phyloP scores from a whole-genome alignment of 164 flowering plant genomes.

The Dillenia turbinata region DNA sequence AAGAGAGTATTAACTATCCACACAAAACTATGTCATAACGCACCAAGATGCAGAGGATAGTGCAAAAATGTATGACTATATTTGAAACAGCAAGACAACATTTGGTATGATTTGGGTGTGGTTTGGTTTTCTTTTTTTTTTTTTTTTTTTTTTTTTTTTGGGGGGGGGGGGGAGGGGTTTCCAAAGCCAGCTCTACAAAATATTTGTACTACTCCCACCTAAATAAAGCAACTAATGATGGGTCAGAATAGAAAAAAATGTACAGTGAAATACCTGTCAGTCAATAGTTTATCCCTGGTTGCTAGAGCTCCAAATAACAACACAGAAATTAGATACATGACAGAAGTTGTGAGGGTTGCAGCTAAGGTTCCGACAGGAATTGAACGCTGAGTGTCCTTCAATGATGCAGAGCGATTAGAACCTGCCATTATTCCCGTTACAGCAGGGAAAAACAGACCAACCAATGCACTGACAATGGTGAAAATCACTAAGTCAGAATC shows the following conservation, averaged over 20 bases:
- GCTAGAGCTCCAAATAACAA: slow-evolving; percentile 92
- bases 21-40: no score
- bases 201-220: no score
- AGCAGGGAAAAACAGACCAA: slow-evolving; percentile 98
- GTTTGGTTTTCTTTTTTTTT: no score
- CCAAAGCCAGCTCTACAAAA: no score
- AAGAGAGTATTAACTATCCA: no score
- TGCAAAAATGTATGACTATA: no score
- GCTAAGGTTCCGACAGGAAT: slow-evolving; percentile 95
- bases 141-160: no score
- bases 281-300: slow-evolving; percentile 81
- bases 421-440: slow-evolving; percentile 99
- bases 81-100: no score
- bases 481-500: slow-evolving; percentile 1
- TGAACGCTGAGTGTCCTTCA: slow-evolving; percentile 94
- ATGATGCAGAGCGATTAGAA: slow-evolving; percentile 96
- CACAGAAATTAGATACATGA: slow-evolving; percentile 70
- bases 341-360: slow-evolving; percentile 82
- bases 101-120: no score
- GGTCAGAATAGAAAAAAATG: not conserved
- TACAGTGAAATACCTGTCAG: slow-evolving; percentile 62
- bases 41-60: no score
- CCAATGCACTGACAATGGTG: slow-evolving; percentile 71
- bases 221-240: no score
- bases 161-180: no score